Percentiles rank a stretch among this genome's conserved stretches.
These are phyloP conservation scores for Boechera stricta DNA, from an alignment of 345 rosid species.

Conservation along the genomic window DNA sequence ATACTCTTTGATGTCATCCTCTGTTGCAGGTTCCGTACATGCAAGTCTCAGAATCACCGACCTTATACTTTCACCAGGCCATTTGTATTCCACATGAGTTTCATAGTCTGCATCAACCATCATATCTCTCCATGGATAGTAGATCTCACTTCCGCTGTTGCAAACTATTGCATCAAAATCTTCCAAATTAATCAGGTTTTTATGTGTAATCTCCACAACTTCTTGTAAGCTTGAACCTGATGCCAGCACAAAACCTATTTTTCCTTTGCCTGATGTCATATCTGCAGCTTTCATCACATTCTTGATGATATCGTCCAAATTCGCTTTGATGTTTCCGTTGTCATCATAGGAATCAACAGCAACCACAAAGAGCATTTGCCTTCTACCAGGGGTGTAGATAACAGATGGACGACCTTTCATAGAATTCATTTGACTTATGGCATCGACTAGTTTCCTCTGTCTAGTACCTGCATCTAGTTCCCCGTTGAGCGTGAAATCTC, in stretches of 20 bases:
- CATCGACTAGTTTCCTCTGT: conserved; percentile 75
- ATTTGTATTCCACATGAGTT: conserved; percentile 79
- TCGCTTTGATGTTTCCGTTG: conserved; percentile 52
- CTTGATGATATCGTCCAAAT: conserved; percentile 59
- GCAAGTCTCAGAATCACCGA: conserved; percentile 60
- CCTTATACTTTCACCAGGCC: conserved; percentile 83
- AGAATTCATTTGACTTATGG: conserved; percentile 59
- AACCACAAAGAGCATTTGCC: conserved; percentile 78
- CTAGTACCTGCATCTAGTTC: conserved; percentile 69
- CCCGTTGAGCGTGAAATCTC: conserved; percentile 68
- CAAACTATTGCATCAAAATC: conserved; percentile 89
- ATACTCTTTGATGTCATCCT: conserved; percentile 58
- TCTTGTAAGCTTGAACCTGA: conserved; percentile 70
- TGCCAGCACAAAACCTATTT: conserved; percentile 67
- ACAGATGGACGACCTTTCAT: conserved; percentile 50
- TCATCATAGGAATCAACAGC: conserved; percentile 67
- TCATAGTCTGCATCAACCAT: conserved; percentile 72
- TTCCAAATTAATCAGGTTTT: conserved; percentile 60
- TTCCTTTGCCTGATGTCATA: conserved; percentile 51
- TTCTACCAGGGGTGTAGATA: conserved; percentile 68
- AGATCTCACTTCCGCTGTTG: conserved; percentile 83
- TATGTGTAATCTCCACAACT: conserved; percentile 57
- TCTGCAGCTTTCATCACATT: conserved; percentile 69
- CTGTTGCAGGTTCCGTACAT: conserved; percentile 55
- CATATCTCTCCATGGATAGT: conserved; percentile 83